Base-by-base conservation (phyloP, 345 rosid genomes). In the Eucalyptus sp. region DNA sequence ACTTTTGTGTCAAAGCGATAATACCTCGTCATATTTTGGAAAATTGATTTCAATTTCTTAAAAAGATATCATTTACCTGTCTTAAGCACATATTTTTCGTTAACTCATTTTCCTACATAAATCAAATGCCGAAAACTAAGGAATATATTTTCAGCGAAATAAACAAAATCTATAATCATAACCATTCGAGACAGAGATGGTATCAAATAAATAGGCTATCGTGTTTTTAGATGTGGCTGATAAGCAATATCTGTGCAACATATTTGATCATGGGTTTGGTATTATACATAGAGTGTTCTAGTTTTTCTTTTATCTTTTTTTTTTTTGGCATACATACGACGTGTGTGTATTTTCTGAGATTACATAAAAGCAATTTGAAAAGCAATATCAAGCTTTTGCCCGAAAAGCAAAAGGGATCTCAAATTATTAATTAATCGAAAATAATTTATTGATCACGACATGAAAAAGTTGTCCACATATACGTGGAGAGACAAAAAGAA, bases 71-170 rank as follows among this genome's bases (percentile, higher is more conserved):
- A 52, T 52, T 52, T 52, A 52, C 24, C 10, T 3, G 0, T 18
- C 1, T 52, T 18, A 7, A 52, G 56, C 1, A 52, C 0, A 4
- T 0, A 22, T 4, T 9, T 56, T 9, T 10, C 6, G 0, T 56
- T 24, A 56, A 24, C 13, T 56, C 27, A 24, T 56, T 56, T 56
- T 24, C 5, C 29, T 22, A 56, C 2, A 2, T 1, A 50, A 50
- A 50, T 2, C 51, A 50, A 50, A 50, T 2, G 51, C 3, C 1
- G 0, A 56, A 56, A 56, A 56, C 9, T 56, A 24, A 56, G 29
- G 5, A 56, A 56, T 22, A 8, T 56, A 0, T 56, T 22, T 56
- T 8, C 0, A 0, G 5, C 2, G 5, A 56, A 56, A 56, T 1
- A 24, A 56, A 56, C 62, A 22, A 5, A 24, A 24, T 54, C 27